Evolutionary conservation across 257 asterid species (phyloP).

Genomic region (Phtheirospermum japonicum): DNA sequence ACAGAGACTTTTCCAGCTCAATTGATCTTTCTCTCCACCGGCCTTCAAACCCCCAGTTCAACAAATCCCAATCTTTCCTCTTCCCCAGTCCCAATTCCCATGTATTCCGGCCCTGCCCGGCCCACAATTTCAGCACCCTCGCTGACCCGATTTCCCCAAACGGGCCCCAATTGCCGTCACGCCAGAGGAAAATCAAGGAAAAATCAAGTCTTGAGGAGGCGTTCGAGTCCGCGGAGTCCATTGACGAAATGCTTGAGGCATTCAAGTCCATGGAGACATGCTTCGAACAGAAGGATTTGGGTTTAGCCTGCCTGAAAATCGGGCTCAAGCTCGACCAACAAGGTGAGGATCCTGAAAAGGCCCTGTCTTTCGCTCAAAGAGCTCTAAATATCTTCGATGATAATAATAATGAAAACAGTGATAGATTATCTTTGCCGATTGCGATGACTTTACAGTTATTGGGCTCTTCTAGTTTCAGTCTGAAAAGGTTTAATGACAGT

Average conservation of each 20-base stretch:
- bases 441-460: constrained; percentile 86
- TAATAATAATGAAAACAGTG: constrained; percentile 37
- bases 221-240: constrained; percentile 73
- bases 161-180: constrained; percentile 49
- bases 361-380: constrained; percentile 61
- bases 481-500: constrained; percentile 77
- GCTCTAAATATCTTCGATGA: constrained; percentile 64
- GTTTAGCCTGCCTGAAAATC: constrained; percentile 73
- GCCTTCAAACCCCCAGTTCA: constrained; percentile 38
- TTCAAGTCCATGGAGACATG: constrained; percentile 63
- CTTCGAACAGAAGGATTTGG: constrained; percentile 71
- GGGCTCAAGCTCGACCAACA: constrained; percentile 48
- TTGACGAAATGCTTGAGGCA: constrained; percentile 71
- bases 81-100: constrained; percentile 27
- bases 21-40: constrained; percentile 21
- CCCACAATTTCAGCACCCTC: constrained; percentile 40
- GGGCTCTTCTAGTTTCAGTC: constrained; percentile 65
- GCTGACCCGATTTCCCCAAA: constrained; percentile 36
- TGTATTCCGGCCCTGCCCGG: constrained; percentile 19
- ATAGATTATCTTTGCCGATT: constrained; percentile 52
- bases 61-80: constrained; percentile 36
- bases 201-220: constrained; percentile 73
- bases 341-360: constrained; percentile 71
- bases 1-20: constrained; percentile 33
- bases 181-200: constrained; percentile 66